These are phyloP conservation scores for Candida sanyaensis DNA, from an alignment of 1,139 yeast species.

Conservation along the genomic window DNA sequence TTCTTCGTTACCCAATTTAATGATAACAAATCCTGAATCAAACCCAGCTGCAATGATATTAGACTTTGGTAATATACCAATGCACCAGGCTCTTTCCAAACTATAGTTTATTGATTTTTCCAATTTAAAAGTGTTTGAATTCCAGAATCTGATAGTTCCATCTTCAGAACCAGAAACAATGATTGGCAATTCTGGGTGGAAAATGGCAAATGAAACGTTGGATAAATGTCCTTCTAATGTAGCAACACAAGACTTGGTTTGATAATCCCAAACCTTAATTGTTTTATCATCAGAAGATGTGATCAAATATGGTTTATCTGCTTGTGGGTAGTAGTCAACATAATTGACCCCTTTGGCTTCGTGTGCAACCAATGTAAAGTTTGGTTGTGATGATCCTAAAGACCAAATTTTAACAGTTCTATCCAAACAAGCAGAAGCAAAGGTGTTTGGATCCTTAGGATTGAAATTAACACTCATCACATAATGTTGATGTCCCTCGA, in stretches of 20 bases:
- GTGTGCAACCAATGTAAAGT: conserved; percentile 89
- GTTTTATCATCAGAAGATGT: conserved; percentile 93
- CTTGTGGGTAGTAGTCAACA: conserved; percentile 95
- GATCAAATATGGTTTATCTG: conserved; percentile 93
- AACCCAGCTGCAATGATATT: conserved; percentile 90
- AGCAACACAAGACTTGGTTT: conserved; percentile 94
- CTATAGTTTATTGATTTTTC: conserved; percentile 91
- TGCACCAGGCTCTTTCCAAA: conserved; percentile 97
- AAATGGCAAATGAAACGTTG: conserved; percentile 93
- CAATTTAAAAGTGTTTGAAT: conserved; percentile 74
- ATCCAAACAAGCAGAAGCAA: conserved; percentile 96
- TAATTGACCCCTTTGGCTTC: conserved; percentile 92
- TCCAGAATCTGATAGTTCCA: conserved; percentile 79
- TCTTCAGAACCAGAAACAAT: conserved; percentile 84
- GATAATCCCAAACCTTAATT: conserved; percentile 94
- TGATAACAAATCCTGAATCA: conserved; percentile 87
- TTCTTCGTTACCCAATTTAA: conserved; percentile 90
- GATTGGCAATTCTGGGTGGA: conserved; percentile 94
- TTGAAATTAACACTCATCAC: conserved; percentile 94
- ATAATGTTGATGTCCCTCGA: conserved; percentile 95
- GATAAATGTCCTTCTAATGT: conserved; percentile 91
- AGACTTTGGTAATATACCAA: conserved; percentile 72
- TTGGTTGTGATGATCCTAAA: conserved; percentile 84
- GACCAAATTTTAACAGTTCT: conserved; percentile 98
- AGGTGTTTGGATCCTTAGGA: conserved; percentile 96